phyloP scores from a whole-genome alignment of 2,329 filamentous ascomycete species.

The Colletotrichum sp. region DNA sequence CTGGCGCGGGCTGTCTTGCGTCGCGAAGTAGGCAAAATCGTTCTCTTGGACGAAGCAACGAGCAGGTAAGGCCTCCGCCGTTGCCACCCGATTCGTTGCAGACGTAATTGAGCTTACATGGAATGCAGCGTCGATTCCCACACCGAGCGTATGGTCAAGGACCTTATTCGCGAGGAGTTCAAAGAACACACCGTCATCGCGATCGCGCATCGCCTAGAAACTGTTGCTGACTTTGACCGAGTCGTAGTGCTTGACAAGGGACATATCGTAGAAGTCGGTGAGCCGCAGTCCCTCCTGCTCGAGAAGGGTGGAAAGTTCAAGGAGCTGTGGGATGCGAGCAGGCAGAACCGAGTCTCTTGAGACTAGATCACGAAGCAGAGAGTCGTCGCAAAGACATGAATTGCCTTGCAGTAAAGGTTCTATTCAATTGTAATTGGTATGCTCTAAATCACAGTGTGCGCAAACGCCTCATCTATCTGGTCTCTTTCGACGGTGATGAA shows the following conservation, averaged over 20 bases:
- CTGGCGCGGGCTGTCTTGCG: conserved; percentile 35
- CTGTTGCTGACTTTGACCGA: conserved; percentile 43
- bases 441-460: not conserved
- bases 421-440: not conserved
- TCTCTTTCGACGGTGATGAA: conserved; percentile 56
- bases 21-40: conserved; percentile 37
- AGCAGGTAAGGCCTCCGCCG: conserved; percentile 26
- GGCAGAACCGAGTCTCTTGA: not conserved
- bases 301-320: conserved; percentile 6
- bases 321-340: conserved; percentile 8
- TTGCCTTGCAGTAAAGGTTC: not conserved
- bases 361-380: not conserved
- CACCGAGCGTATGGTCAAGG: conserved; percentile 35
- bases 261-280: conserved; percentile 16
- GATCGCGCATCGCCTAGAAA: conserved; percentile 45
- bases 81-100: not conserved
- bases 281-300: not conserved
- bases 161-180: conserved; percentile 33
- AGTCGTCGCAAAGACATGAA: not conserved
- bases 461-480: not conserved
- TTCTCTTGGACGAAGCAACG: conserved; percentile 49
- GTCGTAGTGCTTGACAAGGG: conserved; percentile 21
- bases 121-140: conserved; percentile 33
- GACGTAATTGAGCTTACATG: not conserved
- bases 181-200: conserved; percentile 56